Percentiles rank a stretch among this genome's conserved stretches.
Evolutionary conservation across 495 filamentous ascomycete species (phyloP).

Genomic region (Trichoderma asperelloides): DNA sequence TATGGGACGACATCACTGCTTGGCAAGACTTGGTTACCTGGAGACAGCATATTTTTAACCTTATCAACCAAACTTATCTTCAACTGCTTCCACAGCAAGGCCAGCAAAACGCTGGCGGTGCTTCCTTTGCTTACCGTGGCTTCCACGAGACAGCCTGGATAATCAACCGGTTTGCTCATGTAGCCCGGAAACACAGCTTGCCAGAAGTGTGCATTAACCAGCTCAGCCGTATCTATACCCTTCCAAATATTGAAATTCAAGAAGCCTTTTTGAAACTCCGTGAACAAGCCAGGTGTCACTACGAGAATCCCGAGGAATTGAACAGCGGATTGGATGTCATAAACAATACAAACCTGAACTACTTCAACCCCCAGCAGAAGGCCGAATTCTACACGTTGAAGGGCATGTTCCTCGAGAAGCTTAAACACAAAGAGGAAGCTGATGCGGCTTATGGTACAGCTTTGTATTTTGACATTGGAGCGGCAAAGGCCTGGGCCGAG

Average conservation of each 20-base stretch:
- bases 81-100: constrained; percentile 66
- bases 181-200: constrained; percentile 92
- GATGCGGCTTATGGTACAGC: constrained; percentile 91
- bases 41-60: constrained; percentile 96
- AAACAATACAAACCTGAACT: constrained; percentile 98
- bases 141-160: constrained; percentile 99
- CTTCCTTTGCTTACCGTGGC: constrained; percentile 78
- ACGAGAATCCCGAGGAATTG: constrained; percentile 87
- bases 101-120: constrained; percentile 65
- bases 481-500: constrained; percentile 97
- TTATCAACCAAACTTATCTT: constrained; percentile 93
- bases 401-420: constrained; percentile 97
- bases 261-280: constrained; percentile 96
- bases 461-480: constrained; percentile 85
- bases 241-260: constrained; percentile 99
- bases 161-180: constrained; percentile 97
- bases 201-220: constrained; percentile 96
- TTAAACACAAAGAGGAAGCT: constrained; percentile 78
- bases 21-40: constrained; percentile 99
- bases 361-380: constrained; percentile 92
- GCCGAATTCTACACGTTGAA: constrained; percentile 99
- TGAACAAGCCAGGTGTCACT: constrained; percentile 97
- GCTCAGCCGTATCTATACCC: constrained; percentile 92
- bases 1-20: constrained; percentile 98
- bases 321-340: constrained; percentile 93